These are phyloP conservation scores for Saxophila tyrrhenica DNA, from an alignment of 495 filamentous ascomycete genomes.

Conservation along the genomic window DNA sequence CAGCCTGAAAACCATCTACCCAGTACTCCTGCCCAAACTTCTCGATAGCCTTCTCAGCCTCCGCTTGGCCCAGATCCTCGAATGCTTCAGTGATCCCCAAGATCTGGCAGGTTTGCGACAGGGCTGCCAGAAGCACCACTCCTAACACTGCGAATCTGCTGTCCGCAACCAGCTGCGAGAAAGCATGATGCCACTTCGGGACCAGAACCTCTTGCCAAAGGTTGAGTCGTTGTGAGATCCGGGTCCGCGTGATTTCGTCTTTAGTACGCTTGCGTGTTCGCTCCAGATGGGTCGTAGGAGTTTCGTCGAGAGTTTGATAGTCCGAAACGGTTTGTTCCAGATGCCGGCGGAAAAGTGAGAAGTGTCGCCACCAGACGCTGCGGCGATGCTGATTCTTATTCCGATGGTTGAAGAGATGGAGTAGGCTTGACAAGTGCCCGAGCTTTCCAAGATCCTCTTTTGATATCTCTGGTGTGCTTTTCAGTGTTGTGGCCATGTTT, in stretches of 20 bases:
- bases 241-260: not conserved
- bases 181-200: constrained; percentile 18
- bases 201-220: constrained; percentile 18
- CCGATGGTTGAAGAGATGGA: constrained; percentile 22
- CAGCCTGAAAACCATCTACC: constrained; percentile 3
- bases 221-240: not conserved
- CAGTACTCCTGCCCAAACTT: constrained; percentile 23
- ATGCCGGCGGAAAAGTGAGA: constrained; percentile 15
- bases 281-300: constrained; percentile 9
- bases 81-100: constrained; percentile 11
- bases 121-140: constrained; percentile 10
- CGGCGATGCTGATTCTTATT: constrained; percentile 27
- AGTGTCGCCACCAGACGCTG: constrained; percentile 22
- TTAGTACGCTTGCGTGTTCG: constrained; percentile 6
- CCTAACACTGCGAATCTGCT: constrained; percentile 19
- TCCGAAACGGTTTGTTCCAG: not conserved
- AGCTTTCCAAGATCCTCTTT: not conserved
- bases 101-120: constrained; percentile 11
- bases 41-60: constrained; percentile 22
- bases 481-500: too few species aligned
- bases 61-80: constrained; percentile 13
- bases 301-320: not conserved
- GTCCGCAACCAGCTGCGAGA: constrained; percentile 18
- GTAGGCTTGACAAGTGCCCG: constrained; percentile 11
- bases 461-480: too few species aligned